Evolutionary conservation across 768 basidiomycete species (phyloP).

Genomic region (Neoboletus magnificus): DNA sequence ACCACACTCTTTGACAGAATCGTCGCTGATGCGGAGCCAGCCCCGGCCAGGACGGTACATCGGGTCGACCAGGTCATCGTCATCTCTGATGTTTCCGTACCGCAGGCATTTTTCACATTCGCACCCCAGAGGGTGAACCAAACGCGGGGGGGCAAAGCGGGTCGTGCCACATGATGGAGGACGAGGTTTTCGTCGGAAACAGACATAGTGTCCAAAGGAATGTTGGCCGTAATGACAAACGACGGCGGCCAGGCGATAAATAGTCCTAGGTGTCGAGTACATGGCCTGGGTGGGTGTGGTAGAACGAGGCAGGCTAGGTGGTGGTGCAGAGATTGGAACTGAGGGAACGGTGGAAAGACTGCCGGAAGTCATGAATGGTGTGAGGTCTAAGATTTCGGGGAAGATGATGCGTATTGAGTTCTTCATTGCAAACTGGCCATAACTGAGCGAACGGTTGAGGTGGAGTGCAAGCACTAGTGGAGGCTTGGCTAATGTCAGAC

Average conservation of each 20-base stretch:
- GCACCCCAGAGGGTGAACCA: constrained; percentile 44
- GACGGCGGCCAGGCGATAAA: constrained; percentile 82
- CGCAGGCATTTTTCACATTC: constrained; percentile 44
- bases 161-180: constrained; percentile 36
- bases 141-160: constrained; percentile 39
- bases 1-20: constrained; percentile 70
- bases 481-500: constrained; percentile 48
- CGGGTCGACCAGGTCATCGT: constrained; percentile 37
- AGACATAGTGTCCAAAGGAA: constrained; percentile 93
- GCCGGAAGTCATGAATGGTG: constrained; percentile 82
- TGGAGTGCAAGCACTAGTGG: constrained; percentile 86
- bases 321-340: constrained; percentile 65
- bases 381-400: constrained; percentile 86
- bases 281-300: constrained; percentile 56
- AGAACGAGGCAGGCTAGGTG: constrained; percentile 45
- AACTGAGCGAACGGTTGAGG: constrained; percentile 87
- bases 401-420: constrained; percentile 80
- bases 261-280: constrained; percentile 52
- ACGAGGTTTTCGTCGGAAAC: constrained; percentile 80
- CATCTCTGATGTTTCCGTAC: constrained; percentile 58
- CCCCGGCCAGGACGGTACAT: constrained; percentile 50
- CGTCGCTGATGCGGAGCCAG: constrained; percentile 91
- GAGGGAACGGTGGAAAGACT: constrained; percentile 69
- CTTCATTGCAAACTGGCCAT: constrained; percentile 73
- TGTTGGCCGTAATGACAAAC: constrained; percentile 95